Evolutionary conservation across 768 basidiomycete species (phyloP), one percentile per base, ranked within the genome.

Genomic region (Lactarius vividus): DNA sequence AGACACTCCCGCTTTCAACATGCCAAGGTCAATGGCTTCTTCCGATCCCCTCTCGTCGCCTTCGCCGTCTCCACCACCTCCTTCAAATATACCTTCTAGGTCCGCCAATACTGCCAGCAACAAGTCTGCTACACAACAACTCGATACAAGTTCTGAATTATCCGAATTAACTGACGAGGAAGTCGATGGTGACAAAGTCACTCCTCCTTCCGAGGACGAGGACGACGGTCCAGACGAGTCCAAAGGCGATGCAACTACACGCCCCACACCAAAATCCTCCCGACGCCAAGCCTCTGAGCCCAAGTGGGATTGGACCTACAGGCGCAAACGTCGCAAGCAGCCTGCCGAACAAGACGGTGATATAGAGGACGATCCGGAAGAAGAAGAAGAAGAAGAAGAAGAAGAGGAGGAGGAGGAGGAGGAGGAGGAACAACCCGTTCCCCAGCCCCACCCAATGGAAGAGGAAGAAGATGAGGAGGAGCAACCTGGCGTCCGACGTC

Each of bases 151-250:
- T 75, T 91, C 90, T 7, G 91, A 92, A 77, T 84, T 92, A 65
- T 91, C 89, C 52, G 91, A 91, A 74, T 85, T 92, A 74, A 92
- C 90, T 18, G 90, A 92, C 72, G 90, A 92, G 72, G 89, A 91
- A 70, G 84, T 88, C 70, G 87, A 88, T 71, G 70, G 75, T 58
- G 76, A 79, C 66, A 78, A 75, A 49, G 54, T 23, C 23, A 65
- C 53, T 8, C 60, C 31, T 37, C 64, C 46, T 9, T 59, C 59
- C 8, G 65, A 66, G 20, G 49, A 63, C 13, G 67, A 66, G n/a
- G 68, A 67, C 26, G 66, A 69, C 52, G 70, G 61, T 46, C 69
- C 65, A 54, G 70, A 72, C 61, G 65, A 39, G 31, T 26, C 67
- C 10, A 64, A 72, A 23, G 73, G 72, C 70, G 72, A 75, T 52